phyloP scores from a whole-genome alignment of 805 yeast genomes.

The Alloascoidea hylecoeti region DNA sequence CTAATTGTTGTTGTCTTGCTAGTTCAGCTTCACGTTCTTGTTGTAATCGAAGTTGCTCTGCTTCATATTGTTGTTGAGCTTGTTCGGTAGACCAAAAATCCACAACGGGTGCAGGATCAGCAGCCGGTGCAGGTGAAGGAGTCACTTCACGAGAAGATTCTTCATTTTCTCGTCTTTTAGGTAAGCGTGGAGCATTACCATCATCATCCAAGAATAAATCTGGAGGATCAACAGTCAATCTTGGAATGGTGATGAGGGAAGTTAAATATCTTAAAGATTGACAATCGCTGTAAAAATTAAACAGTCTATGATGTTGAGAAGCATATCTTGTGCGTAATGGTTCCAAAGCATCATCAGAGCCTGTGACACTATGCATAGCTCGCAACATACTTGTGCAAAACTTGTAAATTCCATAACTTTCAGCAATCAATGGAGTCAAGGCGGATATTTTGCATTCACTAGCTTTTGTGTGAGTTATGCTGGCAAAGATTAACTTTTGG shows the following conservation, averaged over 20 bases:
- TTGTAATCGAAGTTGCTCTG: conserved; percentile 45
- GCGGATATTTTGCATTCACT: conserved; percentile 74
- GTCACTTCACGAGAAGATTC: conserved; percentile 12
- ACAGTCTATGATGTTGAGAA: conserved; percentile 53
- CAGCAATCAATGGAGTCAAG: conserved; percentile 80
- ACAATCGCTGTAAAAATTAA: conserved; percentile 84
- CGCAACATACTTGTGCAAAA: conserved; percentile 83
- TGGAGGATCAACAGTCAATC: conserved; percentile 46
- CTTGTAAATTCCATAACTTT: conserved; percentile 85
- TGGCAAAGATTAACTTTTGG: conserved; percentile 62
- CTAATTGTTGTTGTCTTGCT: conserved; percentile 52
- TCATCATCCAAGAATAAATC: conserved; percentile 34
- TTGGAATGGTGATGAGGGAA: conserved; percentile 69
- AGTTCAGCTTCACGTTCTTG: conserved; percentile 53
- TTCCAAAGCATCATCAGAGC: conserved; percentile 60
- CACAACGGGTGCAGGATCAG: conserved; percentile 19
- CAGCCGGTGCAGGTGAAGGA: conserved; percentile 12
- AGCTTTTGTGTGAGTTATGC: conserved; percentile 42
- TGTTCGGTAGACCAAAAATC: conserved; percentile 18
- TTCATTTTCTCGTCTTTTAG: conserved; percentile 16
- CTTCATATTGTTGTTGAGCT: conserved; percentile 36
- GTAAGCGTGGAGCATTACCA: conserved; percentile 24
- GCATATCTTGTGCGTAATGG: conserved; percentile 62
- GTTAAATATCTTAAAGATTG: conserved; percentile 72
- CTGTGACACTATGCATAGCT: conserved; percentile 65